Base-by-base conservation (phyloP, 345 rosid species). In the Lumnitzera littorea region DNA sequence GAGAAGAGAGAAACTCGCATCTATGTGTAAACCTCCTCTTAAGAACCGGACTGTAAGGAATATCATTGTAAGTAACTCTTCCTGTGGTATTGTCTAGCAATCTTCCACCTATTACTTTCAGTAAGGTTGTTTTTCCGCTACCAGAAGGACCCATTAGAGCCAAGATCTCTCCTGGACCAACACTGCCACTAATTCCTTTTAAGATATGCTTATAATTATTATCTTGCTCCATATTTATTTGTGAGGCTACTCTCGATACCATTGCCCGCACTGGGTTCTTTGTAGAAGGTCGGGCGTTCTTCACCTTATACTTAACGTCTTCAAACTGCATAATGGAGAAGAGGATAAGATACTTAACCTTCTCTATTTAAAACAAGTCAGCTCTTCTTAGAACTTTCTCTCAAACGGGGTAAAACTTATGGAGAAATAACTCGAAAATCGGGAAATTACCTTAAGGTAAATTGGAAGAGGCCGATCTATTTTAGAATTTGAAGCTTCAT, bases 111-210 rank as follows among this genome's bases (percentile, higher is more conserved):
- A 94, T 76, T 29, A 86, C 84, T 76, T 84, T 94, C 68, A 90
- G 71, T 65, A 94, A 71, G 53, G 95, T 90, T 67, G 99, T 94
- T 71, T 94, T 94, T 13, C 97, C 99, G 63, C 97, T 94, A 25
- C 99, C 99, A 5, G 99, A 88, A 82, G 99, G 97, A 70, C 97
- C 99, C 99, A 94, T 94, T 11, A 88, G 48, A 24, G 95, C 97
- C 46, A 94, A 92, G 58, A 94, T 86, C 69, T 94, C 92, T 9
- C 92, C 99, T 4, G 99, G 94, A 63, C 96, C 86, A 0, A 89
- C 78, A 71, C 97, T 80, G 57, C 99, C 96, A 20, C 96, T 86
- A 36, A 94, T 81, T 15, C 97, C 99, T 64, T 86, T 86, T 50
- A 94, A 66, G 62, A 94, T 88, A 25, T 80, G 81, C 77, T 88